These are phyloP conservation scores for Paecilomyces dactylethromorphus DNA, from an alignment of 2,329 filamentous ascomycete species.

Conservation along the genomic window DNA sequence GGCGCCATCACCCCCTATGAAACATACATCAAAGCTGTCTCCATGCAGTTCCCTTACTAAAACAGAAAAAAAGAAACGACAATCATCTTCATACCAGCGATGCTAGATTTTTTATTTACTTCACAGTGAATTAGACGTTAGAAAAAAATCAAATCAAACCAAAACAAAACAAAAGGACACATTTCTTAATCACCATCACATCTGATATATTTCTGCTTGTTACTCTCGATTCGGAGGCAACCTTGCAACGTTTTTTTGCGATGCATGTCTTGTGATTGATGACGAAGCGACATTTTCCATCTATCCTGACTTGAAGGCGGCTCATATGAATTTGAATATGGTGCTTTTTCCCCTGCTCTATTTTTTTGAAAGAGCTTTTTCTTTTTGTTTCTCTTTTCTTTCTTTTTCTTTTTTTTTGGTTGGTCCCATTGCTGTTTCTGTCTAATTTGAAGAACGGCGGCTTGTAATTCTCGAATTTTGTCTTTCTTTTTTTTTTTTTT, in stretches of 20 bases:
- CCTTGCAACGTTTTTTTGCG: neutral
- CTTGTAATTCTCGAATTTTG: no score
- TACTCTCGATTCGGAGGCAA: neutral
- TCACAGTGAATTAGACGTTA: neutral
- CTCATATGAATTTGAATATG: neutral
- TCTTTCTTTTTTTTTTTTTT: no score
- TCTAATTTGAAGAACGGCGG: no score
- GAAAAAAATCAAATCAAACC: neutral
- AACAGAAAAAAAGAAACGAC: neutral
- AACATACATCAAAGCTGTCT: conserved; percentile 64
- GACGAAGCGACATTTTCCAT: neutral
- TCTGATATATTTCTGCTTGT: neutral
- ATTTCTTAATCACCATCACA: neutral
- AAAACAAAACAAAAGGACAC: neutral
- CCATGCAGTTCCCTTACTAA: conserved; percentile 22
- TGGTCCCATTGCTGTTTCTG: no score
- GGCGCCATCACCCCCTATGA: conserved; percentile 84
- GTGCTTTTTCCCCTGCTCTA: neutral
- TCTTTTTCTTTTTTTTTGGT: no score
- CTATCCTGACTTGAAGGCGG: neutral
- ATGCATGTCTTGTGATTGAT: neutral
- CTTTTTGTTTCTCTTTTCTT: neutral
- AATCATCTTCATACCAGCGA: neutral
- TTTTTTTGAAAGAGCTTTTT: neutral
- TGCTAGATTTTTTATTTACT: neutral